Base-by-base conservation (phyloP, 2,329 filamentous ascomycete species). In the Arthrobotrys sinensis region DNA sequence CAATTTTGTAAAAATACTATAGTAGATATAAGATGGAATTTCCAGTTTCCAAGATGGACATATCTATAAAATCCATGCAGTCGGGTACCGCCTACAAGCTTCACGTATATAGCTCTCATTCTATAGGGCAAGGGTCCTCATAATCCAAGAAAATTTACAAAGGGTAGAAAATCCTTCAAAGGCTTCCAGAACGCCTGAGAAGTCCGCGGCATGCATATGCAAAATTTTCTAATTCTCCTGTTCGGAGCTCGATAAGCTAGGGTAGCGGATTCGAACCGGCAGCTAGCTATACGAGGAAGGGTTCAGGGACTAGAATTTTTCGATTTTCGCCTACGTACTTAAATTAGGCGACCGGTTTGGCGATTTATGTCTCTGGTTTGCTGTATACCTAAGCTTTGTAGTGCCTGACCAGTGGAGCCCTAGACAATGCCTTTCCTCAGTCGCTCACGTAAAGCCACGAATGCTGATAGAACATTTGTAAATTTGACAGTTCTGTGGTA, bases 81-180 rank as follows among this genome's bases (percentile, higher is more conserved):
- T 36, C 55, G 19, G 67, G 7, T 45, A 46, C 53, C 6, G 14
- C 36, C 68, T 66, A 45, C 7, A 60, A 50, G 36, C 60, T 60
- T 66, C 60, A 72, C 53, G 60, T 70, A 71, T 71, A 77, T 77
- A 77, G 60, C 73, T 77, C 73, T 71, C 34, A 21, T 43, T 43
- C 32, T 77, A 77, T 77, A 71, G 73, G 40, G 46, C 73, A 70
- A 68, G 70, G 66, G 43, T 63, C 11, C 14, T 34, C 21, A 24
- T 16, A 24, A 53, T 34, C 24, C 32, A 34, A 16, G 19, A 5
- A 28, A 34, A 34, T 2, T 28, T 28, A 40, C 43, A 12, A 32
- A 21, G 65, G 57, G 34, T 62, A 40, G 12, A 71, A 63, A 48
- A 64, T 0, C 16, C 48, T 38, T 14, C n/a, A 50, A 76, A 64